A percentile compares a stretch with the other conserved stretches of the same genome.
phyloP scores from a whole-genome alignment of 2,329 filamentous ascomycete species.

The Colletotrichum musae region DNA sequence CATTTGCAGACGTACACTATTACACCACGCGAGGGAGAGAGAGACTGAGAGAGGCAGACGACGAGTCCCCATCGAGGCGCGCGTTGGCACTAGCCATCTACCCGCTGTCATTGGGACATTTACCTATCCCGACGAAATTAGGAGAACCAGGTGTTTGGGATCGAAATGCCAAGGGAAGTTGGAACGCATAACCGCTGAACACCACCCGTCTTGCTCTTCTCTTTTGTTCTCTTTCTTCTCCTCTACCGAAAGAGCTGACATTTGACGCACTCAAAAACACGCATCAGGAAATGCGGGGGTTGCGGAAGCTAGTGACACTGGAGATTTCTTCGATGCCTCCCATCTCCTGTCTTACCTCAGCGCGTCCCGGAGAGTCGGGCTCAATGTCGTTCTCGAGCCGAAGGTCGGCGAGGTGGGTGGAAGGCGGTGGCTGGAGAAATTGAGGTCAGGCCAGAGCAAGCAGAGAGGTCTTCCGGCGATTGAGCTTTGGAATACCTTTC shows the following conservation, averaged over 20 bases:
- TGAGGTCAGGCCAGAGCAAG: background rate
- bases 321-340: slow-evolving; percentile 6
- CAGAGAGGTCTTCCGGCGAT: background rate
- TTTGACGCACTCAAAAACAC: slow-evolving; percentile 11
- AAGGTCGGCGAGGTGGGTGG: slow-evolving; percentile 2
- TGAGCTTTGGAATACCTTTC: background rate
- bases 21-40: background rate
- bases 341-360: background rate
- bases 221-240: background rate
- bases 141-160: background rate
- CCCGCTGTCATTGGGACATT: background rate
- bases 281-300: slow-evolving; percentile 16
- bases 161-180: background rate
- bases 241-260: background rate
- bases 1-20: background rate
- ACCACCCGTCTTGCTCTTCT: slow-evolving; percentile 2
- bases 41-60: background rate
- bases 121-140: slow-evolving; percentile 6
- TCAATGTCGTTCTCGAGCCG: background rate
- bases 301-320: slow-evolving; percentile 17
- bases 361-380: slow-evolving; percentile 1
- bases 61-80: background rate
- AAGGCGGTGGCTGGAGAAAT: slow-evolving; percentile 2
- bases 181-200: slow-evolving; percentile 1
- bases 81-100: background rate